A percentile compares a stretch with the other conserved stretches of the same genome.
These are phyloP conservation scores for Tricharina praecox DNA, from an alignment of 495 filamentous ascomycete species.

Conservation along the genomic window DNA sequence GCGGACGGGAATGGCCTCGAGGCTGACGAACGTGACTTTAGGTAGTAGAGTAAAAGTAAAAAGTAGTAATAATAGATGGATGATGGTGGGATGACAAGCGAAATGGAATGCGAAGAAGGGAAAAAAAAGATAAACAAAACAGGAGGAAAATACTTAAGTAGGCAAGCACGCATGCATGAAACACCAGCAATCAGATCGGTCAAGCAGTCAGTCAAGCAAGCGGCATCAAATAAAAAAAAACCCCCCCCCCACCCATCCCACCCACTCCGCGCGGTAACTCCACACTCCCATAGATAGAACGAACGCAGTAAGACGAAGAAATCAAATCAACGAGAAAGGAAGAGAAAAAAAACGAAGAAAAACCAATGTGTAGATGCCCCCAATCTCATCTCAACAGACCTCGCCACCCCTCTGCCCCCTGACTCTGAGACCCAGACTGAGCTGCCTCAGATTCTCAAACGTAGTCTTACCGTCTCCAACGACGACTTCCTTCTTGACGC, in stretches of 20 bases:
- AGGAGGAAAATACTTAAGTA: too few species aligned
- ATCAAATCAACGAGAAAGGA: too few species aligned
- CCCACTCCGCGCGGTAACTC: neutral
- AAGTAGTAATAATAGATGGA: neutral
- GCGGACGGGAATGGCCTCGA: too few species aligned
- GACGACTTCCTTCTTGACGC: conserved; percentile 7
- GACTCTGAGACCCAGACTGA: conserved; percentile 18
- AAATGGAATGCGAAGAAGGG: neutral
- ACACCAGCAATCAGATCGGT: too few species aligned
- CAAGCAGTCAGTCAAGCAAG: too few species aligned
- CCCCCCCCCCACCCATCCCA: too few species aligned
- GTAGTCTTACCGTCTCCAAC: conserved; percentile 13
- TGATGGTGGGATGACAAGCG: neutral
- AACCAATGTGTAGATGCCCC: neutral
- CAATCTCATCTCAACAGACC: conserved; percentile 6
- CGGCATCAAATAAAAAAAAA: too few species aligned
- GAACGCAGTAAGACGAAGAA: neutral
- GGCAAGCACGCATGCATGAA: too few species aligned
- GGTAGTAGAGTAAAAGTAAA: neutral
- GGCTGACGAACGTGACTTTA: too few species aligned
- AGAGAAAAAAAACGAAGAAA: neutral
- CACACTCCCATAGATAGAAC: neutral
- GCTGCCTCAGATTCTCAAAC: conserved; percentile 17
- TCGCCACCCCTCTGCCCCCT: conserved; percentile 16
- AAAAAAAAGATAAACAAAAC: neutral